A percentile compares a stretch with the other conserved stretches of the same genome.
Evolutionary conservation across 805 yeast genomes (phyloP).

Genomic region (Spathaspora hagerdaliae): DNA sequence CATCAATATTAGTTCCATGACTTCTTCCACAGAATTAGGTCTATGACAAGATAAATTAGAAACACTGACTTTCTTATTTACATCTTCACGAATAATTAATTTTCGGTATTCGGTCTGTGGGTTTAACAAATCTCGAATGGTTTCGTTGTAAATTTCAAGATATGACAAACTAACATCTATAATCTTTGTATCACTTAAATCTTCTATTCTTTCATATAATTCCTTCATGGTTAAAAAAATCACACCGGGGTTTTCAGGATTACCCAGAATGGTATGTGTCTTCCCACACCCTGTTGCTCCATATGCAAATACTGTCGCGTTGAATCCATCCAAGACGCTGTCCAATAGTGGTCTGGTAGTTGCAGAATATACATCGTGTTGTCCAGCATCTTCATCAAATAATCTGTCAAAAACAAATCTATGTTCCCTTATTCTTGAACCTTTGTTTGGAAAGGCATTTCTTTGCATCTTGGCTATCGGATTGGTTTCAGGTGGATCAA

Average conservation of each 20-base stretch:
- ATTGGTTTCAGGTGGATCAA: slow-evolving; percentile 76
- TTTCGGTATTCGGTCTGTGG: slow-evolving; percentile 48
- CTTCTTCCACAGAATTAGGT: slow-evolving; percentile 63
- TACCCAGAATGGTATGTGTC: slow-evolving; percentile 85
- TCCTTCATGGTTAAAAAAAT: slow-evolving; percentile 77
- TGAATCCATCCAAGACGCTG: slow-evolving; percentile 76
- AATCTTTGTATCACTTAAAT: slow-evolving; percentile 47
- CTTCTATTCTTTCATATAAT: slow-evolving; percentile 59
- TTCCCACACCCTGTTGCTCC: slow-evolving; percentile 99
- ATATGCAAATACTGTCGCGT: slow-evolving; percentile 90
- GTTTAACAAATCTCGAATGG: slow-evolving; percentile 71
- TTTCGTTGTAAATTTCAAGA: slow-evolving; percentile 88
- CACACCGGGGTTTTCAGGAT: slow-evolving; percentile 69
- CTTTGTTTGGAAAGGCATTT: slow-evolving; percentile 35
- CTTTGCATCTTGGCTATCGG: slow-evolving; percentile 53
- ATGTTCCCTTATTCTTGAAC: slow-evolving; percentile 61
- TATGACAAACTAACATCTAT: slow-evolving; percentile 67
- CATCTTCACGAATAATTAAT: slow-evolving; percentile 68
- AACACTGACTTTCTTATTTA: slow-evolving; percentile 60
- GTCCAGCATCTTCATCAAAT: slow-evolving; percentile 64
- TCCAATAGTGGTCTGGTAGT: slow-evolving; percentile 74
- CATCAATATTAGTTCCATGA: slow-evolving; percentile 67
- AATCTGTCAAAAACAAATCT: slow-evolving; percentile 78
- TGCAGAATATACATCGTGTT: slow-evolving; percentile 58
- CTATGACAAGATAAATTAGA: slow-evolving; percentile 62